Conservation (phyloP, 192 early-diverging fungal species). For the Umbelopsis sp. region DNA sequence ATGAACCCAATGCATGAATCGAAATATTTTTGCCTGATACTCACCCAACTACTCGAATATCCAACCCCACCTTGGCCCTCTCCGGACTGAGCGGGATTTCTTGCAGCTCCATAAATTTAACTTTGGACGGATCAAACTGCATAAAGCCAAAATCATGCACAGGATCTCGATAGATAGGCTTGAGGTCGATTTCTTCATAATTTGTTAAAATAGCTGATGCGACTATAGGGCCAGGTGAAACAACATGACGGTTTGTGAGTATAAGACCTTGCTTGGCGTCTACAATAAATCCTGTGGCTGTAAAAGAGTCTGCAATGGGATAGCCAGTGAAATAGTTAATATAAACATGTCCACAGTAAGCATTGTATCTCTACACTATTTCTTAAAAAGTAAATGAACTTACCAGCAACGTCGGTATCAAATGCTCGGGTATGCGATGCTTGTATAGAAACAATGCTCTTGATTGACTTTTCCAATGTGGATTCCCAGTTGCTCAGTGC, state of each 20-base stretch:
- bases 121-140: conserved; percentile 63
- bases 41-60: conserved; percentile 73
- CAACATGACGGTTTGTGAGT: conserved; percentile 79
- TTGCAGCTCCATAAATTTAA: conserved; percentile 64
- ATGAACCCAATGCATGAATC: too few relatives aligned
- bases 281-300: conserved; percentile 79
- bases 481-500: conserved; percentile 54
- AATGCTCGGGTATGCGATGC: conserved; percentile 70
- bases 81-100: conserved; percentile 69
- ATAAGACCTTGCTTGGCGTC: conserved; percentile 74
- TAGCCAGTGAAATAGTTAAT: neutral
- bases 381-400: neutral
- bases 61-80: conserved; percentile 68
- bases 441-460: conserved; percentile 75
- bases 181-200: conserved; percentile 72
- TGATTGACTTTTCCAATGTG: conserved; percentile 68
- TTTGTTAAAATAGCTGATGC: conserved; percentile 72
- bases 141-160: conserved; percentile 86
- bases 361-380: neutral
- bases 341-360: neutral
- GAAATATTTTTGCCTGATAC: neutral
- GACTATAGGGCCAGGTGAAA: conserved; percentile 68
- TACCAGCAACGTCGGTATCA: conserved; percentile 74
- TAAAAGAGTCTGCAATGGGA: conserved; percentile 26
- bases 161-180: conserved; percentile 77